Evolutionary conservation across 202 grass and related monocot genomes (phyloP).

Genomic region (Digitaria exilis): DNA sequence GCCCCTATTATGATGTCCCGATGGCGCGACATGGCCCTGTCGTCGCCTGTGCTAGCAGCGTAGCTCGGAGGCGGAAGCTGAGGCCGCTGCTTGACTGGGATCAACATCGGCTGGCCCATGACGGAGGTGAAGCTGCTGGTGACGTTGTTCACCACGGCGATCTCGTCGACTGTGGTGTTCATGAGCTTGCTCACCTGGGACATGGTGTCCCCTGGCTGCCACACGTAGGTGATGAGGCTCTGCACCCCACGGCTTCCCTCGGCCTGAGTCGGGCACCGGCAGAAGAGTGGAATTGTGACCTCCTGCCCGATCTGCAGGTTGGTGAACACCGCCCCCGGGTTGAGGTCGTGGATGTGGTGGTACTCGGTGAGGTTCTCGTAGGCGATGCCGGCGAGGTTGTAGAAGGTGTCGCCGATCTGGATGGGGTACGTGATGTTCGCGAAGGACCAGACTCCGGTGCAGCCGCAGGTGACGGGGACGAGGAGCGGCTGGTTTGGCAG

Average conservation of each 20-base stretch:
- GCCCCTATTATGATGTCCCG: conserved; percentile 7
- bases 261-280: conserved; percentile 42
- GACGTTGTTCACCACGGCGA: conserved; percentile 47
- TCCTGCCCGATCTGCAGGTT: conserved; percentile 10
- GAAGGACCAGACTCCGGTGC: conserved; percentile 46
- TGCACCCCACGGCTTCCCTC: conserved; percentile 23
- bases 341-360: conserved; percentile 21
- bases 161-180: conserved; percentile 12
- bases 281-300: conserved; percentile 56
- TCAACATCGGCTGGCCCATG: conserved; percentile 34
- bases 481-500: conserved; percentile 55
- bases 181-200: conserved; percentile 44
- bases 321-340: neutral
- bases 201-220: conserved; percentile 47
- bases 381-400: conserved; percentile 27
- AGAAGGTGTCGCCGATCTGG: conserved; percentile 43
- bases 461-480: conserved; percentile 57
- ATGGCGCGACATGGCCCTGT: neutral
- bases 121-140: conserved; percentile 24
- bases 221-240: conserved; percentile 52
- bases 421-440: conserved; percentile 61
- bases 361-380: conserved; percentile 56
- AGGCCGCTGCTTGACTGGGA: conserved; percentile 56
- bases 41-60: neutral
- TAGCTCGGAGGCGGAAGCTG: conserved; percentile 34